phyloP scores from a whole-genome alignment of 2,329 filamentous ascomycete genomes.

The Cordyceps javanica region DNA sequence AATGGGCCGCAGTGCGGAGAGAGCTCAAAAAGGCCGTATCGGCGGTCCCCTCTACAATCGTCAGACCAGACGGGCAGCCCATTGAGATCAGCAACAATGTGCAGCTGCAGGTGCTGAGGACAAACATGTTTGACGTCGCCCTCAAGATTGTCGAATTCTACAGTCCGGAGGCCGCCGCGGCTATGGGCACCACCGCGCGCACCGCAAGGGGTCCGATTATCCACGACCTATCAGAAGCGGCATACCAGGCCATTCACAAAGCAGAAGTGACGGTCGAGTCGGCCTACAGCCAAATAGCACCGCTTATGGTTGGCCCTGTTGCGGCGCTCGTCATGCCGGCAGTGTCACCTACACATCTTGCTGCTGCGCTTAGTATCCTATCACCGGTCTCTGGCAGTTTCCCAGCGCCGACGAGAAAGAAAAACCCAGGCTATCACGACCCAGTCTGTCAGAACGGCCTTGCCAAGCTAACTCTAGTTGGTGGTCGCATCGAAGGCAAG shows the following conservation, averaged over 20 bases:
- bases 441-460: conserved; percentile 70
- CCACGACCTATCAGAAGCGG: conserved; percentile 49
- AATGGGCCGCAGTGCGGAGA: conserved; percentile 44
- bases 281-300: conserved; percentile 55
- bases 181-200: conserved; percentile 25
- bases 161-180: conserved; percentile 40
- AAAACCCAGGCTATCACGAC: conserved; percentile 77
- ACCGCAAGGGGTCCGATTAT: conserved; percentile 29
- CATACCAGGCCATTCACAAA: conserved; percentile 42
- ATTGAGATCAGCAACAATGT: conserved; percentile 53
- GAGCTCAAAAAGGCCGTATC: conserved; percentile 38
- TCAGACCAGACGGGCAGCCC: conserved; percentile 23
- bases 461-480: conserved; percentile 80
- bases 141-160: conserved; percentile 83
- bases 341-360: conserved; percentile 78
- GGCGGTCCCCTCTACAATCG: conserved; percentile 31
- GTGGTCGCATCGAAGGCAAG: conserved; percentile 78
- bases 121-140: conserved; percentile 81
- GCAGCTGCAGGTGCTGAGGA: conserved; percentile 78
- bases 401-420: conserved; percentile 68
- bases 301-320: conserved; percentile 75
- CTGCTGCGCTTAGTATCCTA: conserved; percentile 72
- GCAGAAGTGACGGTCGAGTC: conserved; percentile 31
- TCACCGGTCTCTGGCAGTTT: conserved; percentile 66
- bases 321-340: conserved; percentile 73